These are phyloP conservation scores for barley (Hordeum vulgare) DNA, from an alignment of 176 grass and related monocot genomes.

Conservation along the genomic window MorexV3_pseudomolecules_assembly NC_058520.1:503516034-503516533, in stretches of 20 bases:
- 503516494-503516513: slow-evolving; percentile 72
- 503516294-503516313: slow-evolving; percentile 71
- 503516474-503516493: slow-evolving; percentile 67
- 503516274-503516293: slow-evolving; percentile 42
- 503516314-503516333: slow-evolving; percentile 68
- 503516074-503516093: slow-evolving; percentile 40
- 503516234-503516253: neutral
- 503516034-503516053: slow-evolving; percentile 78
- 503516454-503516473: slow-evolving; percentile 32
- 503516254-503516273: slow-evolving; percentile 20
- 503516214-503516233: slow-evolving; percentile 83
- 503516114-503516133: slow-evolving; percentile 46
- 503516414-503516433: slow-evolving; percentile 63
- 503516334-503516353: slow-evolving; percentile 59
- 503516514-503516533: slow-evolving; percentile 77
- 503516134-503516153: slow-evolving; percentile 82
- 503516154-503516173: slow-evolving; percentile 31
- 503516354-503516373: slow-evolving; percentile 92
- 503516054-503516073: slow-evolving; percentile 80
- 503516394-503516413: slow-evolving; percentile 72
- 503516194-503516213: slow-evolving; percentile 69
- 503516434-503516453: slow-evolving; percentile 59
- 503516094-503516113: slow-evolving; percentile 80
- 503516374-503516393: slow-evolving; percentile 79
- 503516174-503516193: slow-evolving; percentile 34